These are phyloP conservation scores for Globisporangium lucens DNA, from an alignment of 352 stramenopile genomes.

Conservation along the genomic window DNA sequence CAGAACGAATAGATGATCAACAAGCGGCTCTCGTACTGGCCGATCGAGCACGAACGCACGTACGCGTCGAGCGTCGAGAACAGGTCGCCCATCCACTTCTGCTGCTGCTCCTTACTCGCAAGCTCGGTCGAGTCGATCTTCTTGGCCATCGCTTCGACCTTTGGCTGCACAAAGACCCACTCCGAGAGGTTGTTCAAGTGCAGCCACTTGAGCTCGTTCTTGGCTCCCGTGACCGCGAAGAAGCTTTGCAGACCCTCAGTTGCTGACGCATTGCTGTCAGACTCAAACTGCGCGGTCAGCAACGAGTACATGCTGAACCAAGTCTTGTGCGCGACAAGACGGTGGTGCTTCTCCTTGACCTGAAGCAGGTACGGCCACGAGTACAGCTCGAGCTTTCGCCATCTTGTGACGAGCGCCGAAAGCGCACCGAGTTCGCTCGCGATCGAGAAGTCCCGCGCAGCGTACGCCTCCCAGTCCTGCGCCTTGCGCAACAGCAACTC, in stretches of 20 bases:
- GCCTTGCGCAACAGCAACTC: slow-evolving; percentile 95
- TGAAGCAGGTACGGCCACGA: slow-evolving; percentile 96
- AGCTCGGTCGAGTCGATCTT: neutral
- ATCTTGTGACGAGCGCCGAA: slow-evolving; percentile 93
- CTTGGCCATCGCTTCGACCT: slow-evolving; percentile 9
- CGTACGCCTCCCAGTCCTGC: slow-evolving; percentile 99
- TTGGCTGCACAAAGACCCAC: slow-evolving; percentile 53
- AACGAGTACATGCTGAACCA: slow-evolving; percentile 89
- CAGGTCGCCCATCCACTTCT: slow-evolving; percentile 70
- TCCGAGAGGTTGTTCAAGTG: slow-evolving; percentile 53
- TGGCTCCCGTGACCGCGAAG: neutral
- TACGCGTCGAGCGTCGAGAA: slow-evolving; percentile 92
- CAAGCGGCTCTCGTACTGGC: slow-evolving; percentile 90
- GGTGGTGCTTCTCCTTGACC: slow-evolving; percentile 83
- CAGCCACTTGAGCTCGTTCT: slow-evolving; percentile 54
- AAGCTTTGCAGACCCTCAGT: slow-evolving; percentile 13
- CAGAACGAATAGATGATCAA: slow-evolving; percentile 90
- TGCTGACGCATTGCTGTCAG: slow-evolving; percentile 22
- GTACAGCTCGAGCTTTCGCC: slow-evolving; percentile 98
- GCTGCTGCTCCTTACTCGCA: slow-evolving; percentile 27
- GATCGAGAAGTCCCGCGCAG: slow-evolving; percentile 90
- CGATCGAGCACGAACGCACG: slow-evolving; percentile 83
- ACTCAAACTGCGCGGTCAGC: slow-evolving; percentile 74
- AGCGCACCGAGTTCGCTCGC: slow-evolving; percentile 89
- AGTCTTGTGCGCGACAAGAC: slow-evolving; percentile 69